Base-by-base conservation (phyloP, 1,139 yeast species). In the Lizanozyma gosingica region DNA sequence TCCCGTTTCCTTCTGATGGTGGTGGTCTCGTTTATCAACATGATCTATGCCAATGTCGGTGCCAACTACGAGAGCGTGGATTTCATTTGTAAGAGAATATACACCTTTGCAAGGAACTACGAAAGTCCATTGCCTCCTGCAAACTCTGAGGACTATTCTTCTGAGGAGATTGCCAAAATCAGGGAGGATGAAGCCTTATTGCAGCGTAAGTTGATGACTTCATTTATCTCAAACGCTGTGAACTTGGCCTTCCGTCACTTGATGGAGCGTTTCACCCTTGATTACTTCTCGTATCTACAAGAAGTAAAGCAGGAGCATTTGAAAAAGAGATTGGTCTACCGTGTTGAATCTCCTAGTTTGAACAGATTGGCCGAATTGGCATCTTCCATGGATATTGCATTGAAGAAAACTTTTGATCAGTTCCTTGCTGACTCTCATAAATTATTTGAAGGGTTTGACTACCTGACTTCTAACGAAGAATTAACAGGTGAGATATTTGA, bases 1-100 rank as follows among this genome's bases (percentile, higher is more conserved):
- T 83, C 95, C 1, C 71, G 84, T 45, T 85, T 85, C 53, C 62
- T 90, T 41, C 72, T 82, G 1, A 81, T 84, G 73, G 74, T 79
- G 1, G 65, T 80, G 0, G 57, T 81, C 1, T 67, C 86, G 1
- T 57, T 78, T 36, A 58, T 81, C 37, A 76, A 76, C 40, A 67
- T 74, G 41, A 53, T 76, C 14, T 66, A 70, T 18, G 48, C 53
- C 11, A 78, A 76, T 52, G 54, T 56, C 16, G 29, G 11, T 22
- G 29, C 29, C 29, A 22, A 22, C 29, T 22, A 6, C 29, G 55
- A 57, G 1, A 54, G 71, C 15, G 45, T 58, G 18, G 59, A 63
- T 6, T 74, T 84, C 41, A 52, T 82, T 16, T 53, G 77, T 41
- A 78, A 83, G 51, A 66, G 94, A 47, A 57, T 80, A 34, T 84